Percentiles rank a stretch among this genome's conserved stretches.
These are phyloP conservation scores for Exophiala xenobiotica DNA, from an alignment of 2,329 filamentous ascomycete genomes.

Conservation along the genomic window DNA sequence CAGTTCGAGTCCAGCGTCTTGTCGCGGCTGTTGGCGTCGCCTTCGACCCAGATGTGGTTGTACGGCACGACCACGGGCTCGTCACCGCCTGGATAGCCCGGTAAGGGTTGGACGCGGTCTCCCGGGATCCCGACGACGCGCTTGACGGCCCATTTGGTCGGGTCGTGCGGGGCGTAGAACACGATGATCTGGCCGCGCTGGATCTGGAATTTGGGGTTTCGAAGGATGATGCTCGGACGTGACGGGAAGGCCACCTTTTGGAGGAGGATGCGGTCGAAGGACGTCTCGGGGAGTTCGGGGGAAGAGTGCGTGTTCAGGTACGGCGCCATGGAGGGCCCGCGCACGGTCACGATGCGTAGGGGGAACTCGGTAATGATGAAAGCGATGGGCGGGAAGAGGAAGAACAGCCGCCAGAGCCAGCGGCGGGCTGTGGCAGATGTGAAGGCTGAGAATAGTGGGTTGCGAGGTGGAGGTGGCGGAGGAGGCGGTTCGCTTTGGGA, in stretches of 20 bases:
- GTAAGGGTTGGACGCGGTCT: slow-evolving; percentile 68
- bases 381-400: slow-evolving; percentile 38
- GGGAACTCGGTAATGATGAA: slow-evolving; percentile 43
- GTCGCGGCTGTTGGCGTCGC: slow-evolving; percentile 70
- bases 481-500: not conserved
- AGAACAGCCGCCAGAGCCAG: slow-evolving; percentile 22
- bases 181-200: slow-evolving; percentile 73
- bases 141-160: slow-evolving; percentile 65
- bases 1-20: slow-evolving; percentile 80
- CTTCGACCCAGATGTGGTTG: slow-evolving; percentile 93
- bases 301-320: slow-evolving; percentile 67
- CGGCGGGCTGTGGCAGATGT: slow-evolving; percentile 10
- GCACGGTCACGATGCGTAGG: slow-evolving; percentile 43
- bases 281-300: slow-evolving; percentile 41
- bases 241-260: slow-evolving; percentile 34
- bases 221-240: slow-evolving; percentile 35
- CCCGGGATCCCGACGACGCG: slow-evolving; percentile 78
- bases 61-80: slow-evolving; percentile 64
- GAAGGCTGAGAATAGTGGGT: slow-evolving; percentile 4
- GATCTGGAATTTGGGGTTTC: slow-evolving; percentile 57
- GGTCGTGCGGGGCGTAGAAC: slow-evolving; percentile 43
- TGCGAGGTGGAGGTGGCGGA: not conserved
- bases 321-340: slow-evolving; percentile 69
- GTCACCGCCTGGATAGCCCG: slow-evolving; percentile 56
- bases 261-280: slow-evolving; percentile 42